Conservation (phyloP, 2,329 filamentous ascomycete species). For the Pyrenophora graminea region DNA sequence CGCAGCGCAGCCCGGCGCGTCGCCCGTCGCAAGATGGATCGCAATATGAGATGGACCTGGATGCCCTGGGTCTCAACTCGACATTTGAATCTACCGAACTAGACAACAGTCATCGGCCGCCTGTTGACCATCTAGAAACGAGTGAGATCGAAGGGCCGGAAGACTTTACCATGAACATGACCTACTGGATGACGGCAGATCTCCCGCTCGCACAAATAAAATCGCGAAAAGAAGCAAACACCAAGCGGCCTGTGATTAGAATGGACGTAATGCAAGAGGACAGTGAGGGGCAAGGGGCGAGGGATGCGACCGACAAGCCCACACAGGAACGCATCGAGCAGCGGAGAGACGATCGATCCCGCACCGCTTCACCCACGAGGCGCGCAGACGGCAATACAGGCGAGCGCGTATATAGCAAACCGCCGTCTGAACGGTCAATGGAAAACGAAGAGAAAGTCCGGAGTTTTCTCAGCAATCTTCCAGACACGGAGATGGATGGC, state of each 20-base stretch:
- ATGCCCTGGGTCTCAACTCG: conserved; percentile 44
- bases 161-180: conserved; percentile 51
- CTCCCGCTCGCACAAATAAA: conserved; percentile 36
- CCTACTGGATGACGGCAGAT: conserved; percentile 49
- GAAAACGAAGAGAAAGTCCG: conserved; percentile 46
- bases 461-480: conserved; percentile 45
- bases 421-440: conserved; percentile 40
- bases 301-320: not conserved
- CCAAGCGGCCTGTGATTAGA: conserved; percentile 18
- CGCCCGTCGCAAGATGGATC: conserved; percentile 39
- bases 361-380: conserved; percentile 27
- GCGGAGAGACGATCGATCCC: conserved; percentile 3
- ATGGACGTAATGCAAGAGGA: conserved; percentile 24
- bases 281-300: conserved; percentile 18
- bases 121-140: conserved; percentile 44
- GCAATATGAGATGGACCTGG: conserved; percentile 47
- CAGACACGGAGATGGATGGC: conserved; percentile 40
- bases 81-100: conserved; percentile 42
- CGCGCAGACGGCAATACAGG: conserved; percentile 31
- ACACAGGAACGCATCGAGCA: conserved; percentile 16
- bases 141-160: conserved; percentile 49
- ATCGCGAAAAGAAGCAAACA: conserved; percentile 38
- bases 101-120: conserved; percentile 31
- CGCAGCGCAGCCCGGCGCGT: conserved; percentile 34
- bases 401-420: conserved; percentile 26